These are phyloP conservation scores for Globisporangium nunn DNA, from an alignment of 352 stramenopile species.

Conservation along the genomic window DNA sequence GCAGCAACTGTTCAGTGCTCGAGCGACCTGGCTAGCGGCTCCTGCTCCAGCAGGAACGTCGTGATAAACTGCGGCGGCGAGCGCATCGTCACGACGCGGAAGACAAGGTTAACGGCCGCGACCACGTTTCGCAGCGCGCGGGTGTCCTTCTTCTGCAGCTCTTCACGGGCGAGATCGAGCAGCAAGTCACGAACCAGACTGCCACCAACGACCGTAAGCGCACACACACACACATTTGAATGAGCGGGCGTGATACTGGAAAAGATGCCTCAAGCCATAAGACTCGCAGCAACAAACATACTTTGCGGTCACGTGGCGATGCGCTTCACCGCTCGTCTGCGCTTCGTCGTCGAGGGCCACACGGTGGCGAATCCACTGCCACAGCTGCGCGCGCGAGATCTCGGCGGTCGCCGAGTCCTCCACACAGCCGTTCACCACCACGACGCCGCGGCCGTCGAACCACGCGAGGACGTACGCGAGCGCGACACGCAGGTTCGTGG, in stretches of 20 bases:
- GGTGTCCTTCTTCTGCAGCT: slow-evolving; percentile 12
- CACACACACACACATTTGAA: background rate
- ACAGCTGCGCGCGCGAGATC: slow-evolving; percentile 92
- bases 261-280: background rate
- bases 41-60: slow-evolving; percentile 63
- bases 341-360: slow-evolving; percentile 20
- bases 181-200: slow-evolving; percentile 51
- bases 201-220: background rate
- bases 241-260: background rate
- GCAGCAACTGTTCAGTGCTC: slow-evolving; percentile 5
- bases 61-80: slow-evolving; percentile 54
- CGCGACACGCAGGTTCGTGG: slow-evolving; percentile 84
- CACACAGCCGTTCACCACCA: slow-evolving; percentile 89
- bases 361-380: slow-evolving; percentile 70
- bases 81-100: slow-evolving; percentile 52
- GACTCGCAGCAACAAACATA: slow-evolving; percentile 13
- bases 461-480: slow-evolving; percentile 90
- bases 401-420: slow-evolving; percentile 93
- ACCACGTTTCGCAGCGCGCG: slow-evolving; percentile 29
- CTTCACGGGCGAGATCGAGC: slow-evolving; percentile 22
- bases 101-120: slow-evolving; percentile 44
- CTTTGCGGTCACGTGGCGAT: slow-evolving; percentile 24
- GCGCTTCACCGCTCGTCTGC: background rate
- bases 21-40: slow-evolving; percentile 36
- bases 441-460: slow-evolving; percentile 85